Evolutionary conservation across 805 yeast genomes (phyloP), one percentile per base, ranked within the genome.

Genomic region (Kurtzmaniella fragi): DNA sequence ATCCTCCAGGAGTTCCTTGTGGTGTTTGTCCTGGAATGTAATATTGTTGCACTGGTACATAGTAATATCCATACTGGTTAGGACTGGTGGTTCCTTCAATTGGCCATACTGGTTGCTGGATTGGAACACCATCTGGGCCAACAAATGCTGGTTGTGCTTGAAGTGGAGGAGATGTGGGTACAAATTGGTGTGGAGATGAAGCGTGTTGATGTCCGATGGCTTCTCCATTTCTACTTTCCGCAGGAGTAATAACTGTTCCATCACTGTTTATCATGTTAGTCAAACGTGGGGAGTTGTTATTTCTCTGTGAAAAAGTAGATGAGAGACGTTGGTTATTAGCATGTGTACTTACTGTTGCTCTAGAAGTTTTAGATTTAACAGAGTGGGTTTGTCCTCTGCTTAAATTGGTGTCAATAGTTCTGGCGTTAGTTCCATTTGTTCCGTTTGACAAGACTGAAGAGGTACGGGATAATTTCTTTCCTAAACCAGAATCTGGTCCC

Each of bases 21-120:
- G 66, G 72, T 48, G 67, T 72, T 52, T 62, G 70, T 5, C 64
- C 64, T 1, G 73, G 73, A 42, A 67, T 72, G 46, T 65, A 68
- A 40, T 62, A 64, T 42, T 62, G 70, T 44, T 64, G 72, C 4
- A 66, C 61, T 42, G 56, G 68, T 42, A 20, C 25, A 20, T 20
- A 20, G 25, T 20, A 20, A 20, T 20, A 20, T 20, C 25, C 25
- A 20, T 20, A 20, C 8, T 20, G 25, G 8, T 20, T 20, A 20
- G 25, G 25, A 8, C 25, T 20, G n/a, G 29, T 40, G 4, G 47
- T 39, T 27, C 46, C 48, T 31, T 45, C 44, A 15, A 42, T 15
- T n/a, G 48, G 48, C 48, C 48, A 45, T 11, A 17, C 33, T 13
- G 42, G 15, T 23, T 40, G 25, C 8, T 20, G 25, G 25, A 20